These are phyloP conservation scores for Setaria italica DNA, from an alignment of 202 grass and related monocot species.

Conservation along the genomic window DNA sequence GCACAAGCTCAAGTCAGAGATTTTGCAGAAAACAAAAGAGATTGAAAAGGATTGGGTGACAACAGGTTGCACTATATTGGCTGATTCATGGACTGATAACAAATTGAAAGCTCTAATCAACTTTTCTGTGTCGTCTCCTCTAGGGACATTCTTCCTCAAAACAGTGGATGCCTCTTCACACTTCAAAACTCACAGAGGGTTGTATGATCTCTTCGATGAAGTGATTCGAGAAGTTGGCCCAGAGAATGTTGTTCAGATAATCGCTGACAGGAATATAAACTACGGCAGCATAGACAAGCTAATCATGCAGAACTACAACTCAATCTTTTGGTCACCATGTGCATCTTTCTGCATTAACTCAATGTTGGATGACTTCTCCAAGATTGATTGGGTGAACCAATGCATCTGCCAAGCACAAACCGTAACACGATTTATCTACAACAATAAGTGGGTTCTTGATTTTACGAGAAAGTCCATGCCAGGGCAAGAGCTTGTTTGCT, in stretches of 20 bases:
- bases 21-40: constrained; percentile 68
- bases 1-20: constrained; percentile 80
- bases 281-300: constrained; percentile 74
- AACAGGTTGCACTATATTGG: constrained; percentile 90
- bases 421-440: constrained; percentile 91
- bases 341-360: constrained; percentile 87
- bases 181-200: constrained; percentile 73
- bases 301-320: constrained; percentile 89
- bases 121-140: constrained; percentile 81
- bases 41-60: constrained; percentile 94
- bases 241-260: constrained; percentile 95
- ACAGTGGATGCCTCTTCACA: constrained; percentile 82
- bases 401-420: constrained; percentile 85
- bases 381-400: constrained; percentile 90
- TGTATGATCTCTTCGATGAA: constrained; percentile 89
- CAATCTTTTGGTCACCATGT: constrained; percentile 89
- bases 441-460: constrained; percentile 82
- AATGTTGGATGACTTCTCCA: constrained; percentile 92
- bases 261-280: constrained; percentile 76
- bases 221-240: constrained; percentile 90
- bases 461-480: constrained; percentile 64
- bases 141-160: constrained; percentile 97
- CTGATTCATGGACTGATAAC: constrained; percentile 90
- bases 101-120: constrained; percentile 85
- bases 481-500: constrained; percentile 82